These are phyloP conservation scores for Fusarium sp. DNA, from an alignment of 2,329 filamentous ascomycete genomes.

Conservation along the genomic window DNA sequence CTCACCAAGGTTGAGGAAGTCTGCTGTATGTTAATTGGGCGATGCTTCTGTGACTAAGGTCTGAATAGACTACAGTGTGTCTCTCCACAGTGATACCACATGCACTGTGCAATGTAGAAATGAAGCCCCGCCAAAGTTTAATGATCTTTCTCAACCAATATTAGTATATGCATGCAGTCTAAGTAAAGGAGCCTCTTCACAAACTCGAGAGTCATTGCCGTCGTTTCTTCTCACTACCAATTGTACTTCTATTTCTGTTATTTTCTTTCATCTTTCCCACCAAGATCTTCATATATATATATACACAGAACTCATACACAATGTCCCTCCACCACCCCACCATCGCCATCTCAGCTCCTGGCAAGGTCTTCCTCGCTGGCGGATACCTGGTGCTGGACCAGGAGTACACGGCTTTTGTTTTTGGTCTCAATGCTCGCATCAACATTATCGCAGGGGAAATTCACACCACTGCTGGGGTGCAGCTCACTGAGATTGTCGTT, in stretches of 20 bases:
- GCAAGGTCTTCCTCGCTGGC: conserved; percentile 94
- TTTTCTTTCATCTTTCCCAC: not conserved
- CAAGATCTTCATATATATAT: conserved; percentile 15
- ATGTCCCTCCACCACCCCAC: conserved; percentile 53
- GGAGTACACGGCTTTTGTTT: conserved; percentile 81
- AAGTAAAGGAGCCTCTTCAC: conserved; percentile 38
- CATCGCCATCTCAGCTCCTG: conserved; percentile 85
- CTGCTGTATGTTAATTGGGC: conserved; percentile 25
- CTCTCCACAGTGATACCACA: not conserved
- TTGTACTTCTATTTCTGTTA: too few species aligned
- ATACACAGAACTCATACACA: not conserved
- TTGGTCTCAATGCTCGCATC: conserved; percentile 76
- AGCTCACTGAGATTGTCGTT: conserved; percentile 81
- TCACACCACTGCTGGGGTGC: conserved; percentile 71
- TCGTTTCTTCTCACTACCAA: not conserved
- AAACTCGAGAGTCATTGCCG: conserved; percentile 6
- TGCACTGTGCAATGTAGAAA: conserved; percentile 42
- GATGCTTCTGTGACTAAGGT: not conserved
- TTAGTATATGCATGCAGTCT: conserved; percentile 15
- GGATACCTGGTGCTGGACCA: conserved; percentile 96
- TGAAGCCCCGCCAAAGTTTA: conserved; percentile 41
- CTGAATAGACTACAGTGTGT: conserved; percentile 34
- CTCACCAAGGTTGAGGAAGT: not conserved
- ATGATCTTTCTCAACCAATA: conserved; percentile 36
- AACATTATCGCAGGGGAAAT: conserved; percentile 72